Percentiles rank a stretch among this genome's conserved stretches.
Conservation (phyloP, 768 basidiomycete genomes). For the Lentinula sp. region DNA sequence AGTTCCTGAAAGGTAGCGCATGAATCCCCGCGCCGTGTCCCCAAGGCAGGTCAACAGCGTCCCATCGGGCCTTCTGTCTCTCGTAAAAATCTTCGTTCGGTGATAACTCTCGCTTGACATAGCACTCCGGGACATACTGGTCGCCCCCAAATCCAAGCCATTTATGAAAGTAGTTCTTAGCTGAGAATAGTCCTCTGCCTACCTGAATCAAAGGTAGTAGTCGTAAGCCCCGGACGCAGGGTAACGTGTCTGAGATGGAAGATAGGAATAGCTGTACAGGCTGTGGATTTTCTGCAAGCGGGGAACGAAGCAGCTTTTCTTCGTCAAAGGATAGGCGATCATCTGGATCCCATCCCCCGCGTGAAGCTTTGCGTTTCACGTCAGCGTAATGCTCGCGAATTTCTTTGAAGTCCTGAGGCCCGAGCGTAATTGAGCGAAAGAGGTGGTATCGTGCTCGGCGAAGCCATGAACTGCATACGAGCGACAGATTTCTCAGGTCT, state of each 20-base stretch:
- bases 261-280: background rate
- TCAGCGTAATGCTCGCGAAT: background rate
- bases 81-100: background rate
- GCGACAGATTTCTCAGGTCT: background rate
- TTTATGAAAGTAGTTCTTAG: background rate
- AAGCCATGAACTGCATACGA: background rate
- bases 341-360: background rate
- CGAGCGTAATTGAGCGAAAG: background rate
- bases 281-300: background rate
- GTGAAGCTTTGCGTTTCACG: background rate
- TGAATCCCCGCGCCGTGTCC: background rate
- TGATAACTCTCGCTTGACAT: background rate
- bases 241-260: background rate
- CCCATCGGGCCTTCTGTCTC: background rate
- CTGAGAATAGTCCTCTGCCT: background rate
- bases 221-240: background rate
- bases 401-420: background rate
- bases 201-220: background rate
- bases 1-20: background rate
- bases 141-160: background rate
- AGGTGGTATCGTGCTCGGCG: background rate
- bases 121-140: background rate
- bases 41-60: background rate
- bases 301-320: background rate
- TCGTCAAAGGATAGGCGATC: background rate